Conservation (phyloP, 176 grass and related monocot species). For the Pontederia crassipes region DNA sequence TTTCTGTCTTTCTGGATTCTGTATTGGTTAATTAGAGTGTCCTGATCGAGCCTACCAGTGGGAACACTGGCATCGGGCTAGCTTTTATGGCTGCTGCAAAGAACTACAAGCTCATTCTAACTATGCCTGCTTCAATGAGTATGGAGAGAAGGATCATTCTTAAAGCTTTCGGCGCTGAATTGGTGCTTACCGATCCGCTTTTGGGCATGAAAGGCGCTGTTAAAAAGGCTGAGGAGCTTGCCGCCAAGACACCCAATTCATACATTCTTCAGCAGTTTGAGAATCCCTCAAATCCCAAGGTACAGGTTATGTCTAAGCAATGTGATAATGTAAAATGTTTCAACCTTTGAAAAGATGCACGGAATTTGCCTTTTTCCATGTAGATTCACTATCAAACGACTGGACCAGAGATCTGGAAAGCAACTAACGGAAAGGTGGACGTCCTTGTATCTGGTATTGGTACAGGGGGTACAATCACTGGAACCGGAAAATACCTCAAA, state of each 20-base stretch:
- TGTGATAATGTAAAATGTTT: neutral
- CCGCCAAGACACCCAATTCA: conserved; percentile 36
- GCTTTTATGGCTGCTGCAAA: conserved; percentile 50
- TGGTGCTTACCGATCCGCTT: conserved; percentile 45
- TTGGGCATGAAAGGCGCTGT: conserved; percentile 51
- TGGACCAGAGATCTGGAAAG: conserved; percentile 49
- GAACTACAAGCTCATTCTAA: conserved; percentile 38
- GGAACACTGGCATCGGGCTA: conserved; percentile 46
- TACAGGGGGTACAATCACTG: conserved; percentile 48
- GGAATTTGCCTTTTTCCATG: conserved; percentile 6
- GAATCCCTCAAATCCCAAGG: conserved; percentile 47
- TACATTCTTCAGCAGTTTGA: conserved; percentile 49
- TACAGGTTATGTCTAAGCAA: neutral
- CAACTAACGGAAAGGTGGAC: conserved; percentile 35
- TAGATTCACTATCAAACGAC: conserved; percentile 52
- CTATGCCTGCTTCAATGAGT: conserved; percentile 51
- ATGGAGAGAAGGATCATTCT: conserved; percentile 41
- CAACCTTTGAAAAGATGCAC: neutral
- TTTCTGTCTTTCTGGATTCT: conserved; percentile 6
- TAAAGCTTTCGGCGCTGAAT: conserved; percentile 48
- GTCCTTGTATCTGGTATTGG: conserved; percentile 41
- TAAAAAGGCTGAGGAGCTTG: conserved; percentile 43
- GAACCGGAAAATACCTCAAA: conserved; percentile 40
- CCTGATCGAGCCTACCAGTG: conserved; percentile 49
- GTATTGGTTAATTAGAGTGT: conserved; percentile 28